phyloP scores from a whole-genome alignment of 768 basidiomycete genomes.

The Cystobasidiopsis lactophilus region DNA sequence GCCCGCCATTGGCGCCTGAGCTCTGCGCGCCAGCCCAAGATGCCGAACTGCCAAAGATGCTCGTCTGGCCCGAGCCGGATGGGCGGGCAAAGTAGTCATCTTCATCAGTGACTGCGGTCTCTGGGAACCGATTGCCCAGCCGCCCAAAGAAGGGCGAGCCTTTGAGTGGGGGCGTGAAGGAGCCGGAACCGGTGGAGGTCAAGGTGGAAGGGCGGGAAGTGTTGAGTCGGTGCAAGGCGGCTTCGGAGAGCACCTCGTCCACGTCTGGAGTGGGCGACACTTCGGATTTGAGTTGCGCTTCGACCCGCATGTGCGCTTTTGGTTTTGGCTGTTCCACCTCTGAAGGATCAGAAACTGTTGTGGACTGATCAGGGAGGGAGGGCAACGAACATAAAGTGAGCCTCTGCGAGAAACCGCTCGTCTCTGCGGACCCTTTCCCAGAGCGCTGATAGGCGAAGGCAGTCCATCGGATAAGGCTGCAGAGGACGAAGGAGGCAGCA shows the following conservation, averaged over 20 bases:
- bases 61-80: background rate
- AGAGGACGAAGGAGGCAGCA: background rate
- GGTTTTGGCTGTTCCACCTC: constrained; percentile 19
- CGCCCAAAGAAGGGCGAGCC: background rate
- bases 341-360: background rate
- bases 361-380: no score
- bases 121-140: constrained; percentile 9
- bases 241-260: constrained; percentile 17
- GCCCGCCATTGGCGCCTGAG: no score
- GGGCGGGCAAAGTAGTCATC: background rate
- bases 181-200: background rate
- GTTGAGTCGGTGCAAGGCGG: constrained; percentile 15
- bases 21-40: no score
- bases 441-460: background rate
- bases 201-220: constrained; percentile 7
- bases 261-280: constrained; percentile 6
- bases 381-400: background rate
- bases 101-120: constrained; percentile 3
- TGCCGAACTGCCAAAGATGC: no score
- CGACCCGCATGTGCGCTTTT: constrained; percentile 17
- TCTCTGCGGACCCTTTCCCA: background rate
- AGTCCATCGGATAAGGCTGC: background rate
- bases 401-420: background rate
- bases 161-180: background rate
- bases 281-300: constrained; percentile 11